These are phyloP conservation scores for Petasospora fabianii DNA, from an alignment of 1,139 yeast species.

Conservation along the genomic window DNA sequence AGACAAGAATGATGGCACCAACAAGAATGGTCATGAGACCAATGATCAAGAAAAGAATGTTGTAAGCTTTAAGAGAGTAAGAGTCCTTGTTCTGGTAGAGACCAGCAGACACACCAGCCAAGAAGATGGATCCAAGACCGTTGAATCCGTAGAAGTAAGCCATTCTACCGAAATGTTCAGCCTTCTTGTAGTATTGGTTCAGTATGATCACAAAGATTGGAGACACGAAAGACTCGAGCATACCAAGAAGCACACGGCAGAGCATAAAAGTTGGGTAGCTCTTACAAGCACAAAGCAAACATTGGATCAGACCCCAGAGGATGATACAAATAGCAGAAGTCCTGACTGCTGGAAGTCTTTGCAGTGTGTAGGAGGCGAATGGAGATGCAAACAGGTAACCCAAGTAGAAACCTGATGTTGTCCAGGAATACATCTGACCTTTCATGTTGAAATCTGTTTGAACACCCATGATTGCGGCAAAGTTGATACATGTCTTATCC, in stretches of 20 bases:
- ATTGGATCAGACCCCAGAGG: conserved; percentile 43
- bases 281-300: conserved; percentile 37
- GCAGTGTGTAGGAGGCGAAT: conserved; percentile 34
- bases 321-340: conserved; percentile 36
- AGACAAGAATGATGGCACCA: conserved; percentile 41
- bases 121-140: conserved; percentile 39
- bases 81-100: conserved; percentile 10
- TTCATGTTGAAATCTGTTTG: conserved; percentile 26
- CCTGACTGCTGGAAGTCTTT: conserved; percentile 42
- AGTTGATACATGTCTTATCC: conserved; percentile 41
- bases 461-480: conserved; percentile 51
- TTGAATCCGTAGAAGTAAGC: conserved; percentile 46
- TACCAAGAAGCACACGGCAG: conserved; percentile 43
- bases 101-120: conserved; percentile 38
- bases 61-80: conserved; percentile 33
- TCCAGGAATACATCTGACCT: conserved; percentile 26
- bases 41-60: conserved; percentile 38
- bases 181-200: conserved; percentile 49
- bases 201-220: conserved; percentile 53
- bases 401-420: conserved; percentile 23
- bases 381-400: conserved; percentile 24
- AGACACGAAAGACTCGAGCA: conserved; percentile 44
- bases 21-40: conserved; percentile 42
- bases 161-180: conserved; percentile 48
- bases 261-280: conserved; percentile 38